A percentile compares a stretch with the other conserved stretches of the same genome.
phyloP scores from a whole-genome alignment of 164 flowering plant genomes.

The grape (Vitis vinifera) region DNA sequence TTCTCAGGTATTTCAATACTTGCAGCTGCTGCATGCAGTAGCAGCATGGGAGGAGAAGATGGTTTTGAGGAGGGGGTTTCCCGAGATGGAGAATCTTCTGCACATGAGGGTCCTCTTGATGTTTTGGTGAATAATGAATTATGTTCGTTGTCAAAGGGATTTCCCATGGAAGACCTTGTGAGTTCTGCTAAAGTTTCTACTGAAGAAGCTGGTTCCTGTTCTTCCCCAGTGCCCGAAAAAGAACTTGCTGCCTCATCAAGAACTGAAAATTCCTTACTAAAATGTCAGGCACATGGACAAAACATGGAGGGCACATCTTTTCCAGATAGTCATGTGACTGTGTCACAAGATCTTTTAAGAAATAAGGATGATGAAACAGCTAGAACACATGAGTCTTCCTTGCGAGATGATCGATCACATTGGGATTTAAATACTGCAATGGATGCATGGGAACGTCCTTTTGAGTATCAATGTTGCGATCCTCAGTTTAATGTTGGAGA shows the following conservation, averaged over 20 bases:
- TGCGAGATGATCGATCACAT: constrained; percentile 39
- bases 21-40: constrained; percentile 57
- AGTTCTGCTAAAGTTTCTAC: constrained; percentile 15
- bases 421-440: constrained; percentile 59
- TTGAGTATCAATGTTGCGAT: constrained; percentile 22
- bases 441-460: constrained; percentile 51
- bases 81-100: constrained; percentile 13
- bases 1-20: constrained; percentile 57
- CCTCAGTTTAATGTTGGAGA: constrained; percentile 6
- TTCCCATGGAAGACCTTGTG: constrained; percentile 8
- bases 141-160: constrained; percentile 6
- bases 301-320: background rate
- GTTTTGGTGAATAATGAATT: constrained; percentile 8
- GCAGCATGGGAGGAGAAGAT: constrained; percentile 22
- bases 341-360: constrained; percentile 5
- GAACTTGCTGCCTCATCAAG: constrained; percentile 3
- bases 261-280: constrained; percentile 6
- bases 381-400: constrained; percentile 9
- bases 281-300: constrained; percentile 7
- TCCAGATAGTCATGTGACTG: constrained; percentile 1
- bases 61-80: constrained; percentile 9
- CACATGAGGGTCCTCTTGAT: constrained; percentile 9
- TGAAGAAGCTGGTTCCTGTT: constrained; percentile 14
- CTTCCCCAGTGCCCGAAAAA: constrained; percentile 2
- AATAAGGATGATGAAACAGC: constrained; percentile 9